phyloP scores from a whole-genome alignment of 73 alveolate genomes.

The Paramecium sonneborni region DNA sequence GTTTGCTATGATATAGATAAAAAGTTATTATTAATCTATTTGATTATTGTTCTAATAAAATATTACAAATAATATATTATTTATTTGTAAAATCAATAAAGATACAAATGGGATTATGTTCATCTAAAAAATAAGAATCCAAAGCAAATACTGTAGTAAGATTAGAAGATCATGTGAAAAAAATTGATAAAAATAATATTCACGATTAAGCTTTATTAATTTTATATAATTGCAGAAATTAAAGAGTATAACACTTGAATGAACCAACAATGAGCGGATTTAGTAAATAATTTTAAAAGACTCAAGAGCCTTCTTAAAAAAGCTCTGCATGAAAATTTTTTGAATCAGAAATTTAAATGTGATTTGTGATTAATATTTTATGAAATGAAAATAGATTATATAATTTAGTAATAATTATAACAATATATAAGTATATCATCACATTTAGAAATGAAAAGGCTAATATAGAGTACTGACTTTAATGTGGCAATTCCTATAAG shows the following conservation, averaged over 20 bases:
- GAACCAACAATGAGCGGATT: background rate
- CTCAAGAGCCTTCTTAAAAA: slow-evolving; percentile 5
- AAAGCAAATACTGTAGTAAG: background rate
- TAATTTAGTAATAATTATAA: slow-evolving; percentile 19
- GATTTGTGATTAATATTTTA: background rate
- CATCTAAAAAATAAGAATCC: background rate
- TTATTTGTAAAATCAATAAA: background rate
- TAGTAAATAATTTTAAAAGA: background rate
- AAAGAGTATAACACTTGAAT: background rate
- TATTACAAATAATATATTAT: background rate
- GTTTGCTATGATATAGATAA: background rate
- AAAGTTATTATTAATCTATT: background rate
- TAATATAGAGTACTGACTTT: background rate
- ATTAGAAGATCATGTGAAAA: slow-evolving; percentile 36
- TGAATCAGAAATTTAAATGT: background rate
- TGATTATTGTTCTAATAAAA: background rate
- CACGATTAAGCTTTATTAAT: slow-evolving; percentile 46
- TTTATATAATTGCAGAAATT: background rate
- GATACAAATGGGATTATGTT: slow-evolving; percentile 21
- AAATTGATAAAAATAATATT: slow-evolving; percentile 11
- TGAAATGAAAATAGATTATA: background rate
- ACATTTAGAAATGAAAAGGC: background rate
- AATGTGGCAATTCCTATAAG: background rate
- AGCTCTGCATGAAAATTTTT: slow-evolving; percentile 8
- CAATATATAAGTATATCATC: background rate